Base-by-base conservation (phyloP, 352 stramenopile genomes). In the Phytophthora cryptogea region DNA sequence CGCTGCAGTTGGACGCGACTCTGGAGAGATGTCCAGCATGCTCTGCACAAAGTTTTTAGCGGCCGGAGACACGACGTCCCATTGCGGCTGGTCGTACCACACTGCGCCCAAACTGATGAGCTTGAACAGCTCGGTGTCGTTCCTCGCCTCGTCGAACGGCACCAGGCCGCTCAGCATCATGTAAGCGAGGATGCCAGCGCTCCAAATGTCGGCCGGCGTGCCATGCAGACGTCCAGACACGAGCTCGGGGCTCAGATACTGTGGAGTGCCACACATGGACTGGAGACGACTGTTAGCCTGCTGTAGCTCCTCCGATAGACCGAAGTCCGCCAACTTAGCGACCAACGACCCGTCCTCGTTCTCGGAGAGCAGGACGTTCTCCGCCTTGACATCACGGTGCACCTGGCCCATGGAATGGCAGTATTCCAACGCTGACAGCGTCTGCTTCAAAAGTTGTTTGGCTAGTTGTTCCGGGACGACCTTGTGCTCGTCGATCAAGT, bases 161-260 rank as follows among this genome's bases (percentile, higher is more conserved):
- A 86, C 70, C 14, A 74, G 32, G 11, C 81, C 81, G 31, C 68
- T 86, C 26, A 90, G 59, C 59, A 96, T 78, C 75, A 93, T 94
- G 85, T 98, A 99, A 10, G 94, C 78, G 63, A 99, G 91, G 46
- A 99, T 97, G 20, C 97, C 97, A 6, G 97, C 70, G 67, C 77
- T 94, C 95, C 95, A 99, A 64, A 98, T 96, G 72, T 98, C 95
- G 0, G 91, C 85, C 48, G 97, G 90, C 28, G 86, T 92, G 56
- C 89, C 92, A 61, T 98, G 98, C 9, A 83, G 70, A 9, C 88
- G 78, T 0, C 93, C 88, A 43, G 92, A 88, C 8, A 98, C 77
- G 70, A 98, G 96, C 76, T 99, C 96, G 0, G 96, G 94, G n/a
- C 95, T 97, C 32, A 98, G 78, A 74, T 98, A 99, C 43, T 97